phyloP scores from a whole-genome alignment of 1,139 yeast species.

The Taphrina communis region DNA sequence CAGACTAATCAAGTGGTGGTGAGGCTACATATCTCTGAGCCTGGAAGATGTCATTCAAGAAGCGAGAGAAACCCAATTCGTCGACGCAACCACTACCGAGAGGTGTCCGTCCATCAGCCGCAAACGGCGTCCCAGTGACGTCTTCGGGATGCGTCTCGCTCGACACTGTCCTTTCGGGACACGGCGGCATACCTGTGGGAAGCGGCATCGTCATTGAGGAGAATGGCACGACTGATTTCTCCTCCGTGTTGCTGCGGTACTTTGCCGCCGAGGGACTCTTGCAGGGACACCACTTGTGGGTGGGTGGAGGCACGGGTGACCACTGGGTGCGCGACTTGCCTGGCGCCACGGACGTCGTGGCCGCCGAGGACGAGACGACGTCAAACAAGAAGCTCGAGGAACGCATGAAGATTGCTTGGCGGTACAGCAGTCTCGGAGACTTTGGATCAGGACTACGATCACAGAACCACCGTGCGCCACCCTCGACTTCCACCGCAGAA shows the following conservation, averaged over 20 bases:
- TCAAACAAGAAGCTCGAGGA: conserved; percentile 48
- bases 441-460: conserved; percentile 35
- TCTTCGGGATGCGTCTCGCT: conserved; percentile 50
- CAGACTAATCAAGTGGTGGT: no score
- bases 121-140: conserved; percentile 42
- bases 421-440: conserved; percentile 66
- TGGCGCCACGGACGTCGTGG: conserved; percentile 53
- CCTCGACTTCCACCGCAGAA: conserved; percentile 40
- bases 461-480: conserved; percentile 1
- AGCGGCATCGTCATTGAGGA: conserved; percentile 75
- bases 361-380: conserved; percentile 61
- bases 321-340: conserved; percentile 78
- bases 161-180: conserved; percentile 70
- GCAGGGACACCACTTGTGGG: conserved; percentile 58
- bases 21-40: no score
- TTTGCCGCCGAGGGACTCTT: conserved; percentile 81
- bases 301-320: conserved; percentile 67
- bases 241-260: conserved; percentile 70
- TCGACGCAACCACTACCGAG: conserved; percentile 1
- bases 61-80: conserved; percentile 29
- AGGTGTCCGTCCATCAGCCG: conserved; percentile 42
- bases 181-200: conserved; percentile 87
- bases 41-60: conserved; percentile 27
- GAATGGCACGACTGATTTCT: conserved; percentile 86
- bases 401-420: conserved; percentile 85